Base-by-base conservation (phyloP, 2,329 filamentous ascomycete species). In the Aspergillus sp. region DNA sequence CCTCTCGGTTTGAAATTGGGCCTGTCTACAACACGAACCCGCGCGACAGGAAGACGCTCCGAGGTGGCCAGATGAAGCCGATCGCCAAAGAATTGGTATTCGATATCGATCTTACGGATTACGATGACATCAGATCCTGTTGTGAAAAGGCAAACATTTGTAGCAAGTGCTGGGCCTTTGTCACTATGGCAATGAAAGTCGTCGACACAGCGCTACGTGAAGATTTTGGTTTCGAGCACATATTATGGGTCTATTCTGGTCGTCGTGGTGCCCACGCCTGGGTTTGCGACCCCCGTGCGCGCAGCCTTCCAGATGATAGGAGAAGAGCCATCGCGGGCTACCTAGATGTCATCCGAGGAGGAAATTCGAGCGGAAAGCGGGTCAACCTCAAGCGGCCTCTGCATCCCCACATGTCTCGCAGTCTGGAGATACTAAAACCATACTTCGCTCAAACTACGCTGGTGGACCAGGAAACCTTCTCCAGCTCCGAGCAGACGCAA, bases 81-180 rank as follows among this genome's bases (percentile, higher is more conserved):
- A 77, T 97, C 32, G 85, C 91, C 58, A 99, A 99, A 76, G 95
- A 99, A 76, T 81, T 99, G 41, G 97, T 97, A 69, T 98, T 99
- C 77, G 95, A 99, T 89, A 98, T 99, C 70, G 95, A 99, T 85
- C 85, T 99, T 85, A 98, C 95, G 57, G 95, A 98, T 79, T 99
- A 99, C 78, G 95, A 99, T 74, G 92, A 96, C 66, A 91, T 99
- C 65, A 89, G 95, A 68, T 97, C 93, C 28, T 99, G 95, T 79
- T 99, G 95, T 75, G 88, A 89, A 70, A 93, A 94, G 74, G 92
- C 94, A 8, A 96, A 91, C 68, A 98, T 99, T 66, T 99, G 95
- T 76, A 84, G 83, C 66, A 95, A 93, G 74, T 99, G 95, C 80
- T 99, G 95, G 95, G 84, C 90, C 53, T 99, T 98, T 76, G 96